phyloP scores from a whole-genome alignment of 257 asterid species.

The Plantago ovata region DNA sequence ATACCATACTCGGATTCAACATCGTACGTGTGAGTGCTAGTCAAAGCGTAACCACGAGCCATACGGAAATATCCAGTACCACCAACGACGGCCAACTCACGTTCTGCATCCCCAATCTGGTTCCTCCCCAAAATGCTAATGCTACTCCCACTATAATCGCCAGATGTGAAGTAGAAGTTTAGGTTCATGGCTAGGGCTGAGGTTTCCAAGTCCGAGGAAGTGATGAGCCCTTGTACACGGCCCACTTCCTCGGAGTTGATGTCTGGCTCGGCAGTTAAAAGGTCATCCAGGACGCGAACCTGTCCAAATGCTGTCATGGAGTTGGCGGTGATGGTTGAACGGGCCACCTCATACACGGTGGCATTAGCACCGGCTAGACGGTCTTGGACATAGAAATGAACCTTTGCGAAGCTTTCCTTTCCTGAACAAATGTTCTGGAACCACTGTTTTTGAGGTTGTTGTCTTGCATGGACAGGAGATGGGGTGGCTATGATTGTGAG shows the following conservation, averaged over 20 bases:
- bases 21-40: conserved; percentile 24
- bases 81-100: conserved; percentile 39
- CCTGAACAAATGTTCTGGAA: conserved; percentile 20
- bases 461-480: neutral
- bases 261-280: conserved; percentile 32
- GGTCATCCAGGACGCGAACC: conserved; percentile 31
- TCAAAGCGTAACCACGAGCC: conserved; percentile 37
- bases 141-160: conserved; percentile 35
- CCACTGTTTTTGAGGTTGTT: conserved; percentile 16
- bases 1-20: conserved; percentile 18
- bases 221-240: conserved; percentile 28
- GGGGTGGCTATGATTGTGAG: neutral
- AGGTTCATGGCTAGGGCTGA: conserved; percentile 24
- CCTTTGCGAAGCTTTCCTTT: conserved; percentile 12
- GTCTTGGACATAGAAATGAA: conserved; percentile 38
- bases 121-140: conserved; percentile 35
- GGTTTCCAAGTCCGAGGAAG: conserved; percentile 17
- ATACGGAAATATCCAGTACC: conserved; percentile 39
- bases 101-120: neutral
- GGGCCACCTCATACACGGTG: conserved; percentile 33
- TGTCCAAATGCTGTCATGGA: conserved; percentile 30
- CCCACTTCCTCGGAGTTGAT: conserved; percentile 28
- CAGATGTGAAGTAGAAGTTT: conserved; percentile 31
- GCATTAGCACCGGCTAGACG: conserved; percentile 19
- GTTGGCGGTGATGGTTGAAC: conserved; percentile 27